Percentiles rank a stretch among this genome's conserved stretches.
Evolutionary conservation across 2,329 filamentous ascomycete genomes (phyloP).

Genomic region (Colletotrichum orbiculare): DNA sequence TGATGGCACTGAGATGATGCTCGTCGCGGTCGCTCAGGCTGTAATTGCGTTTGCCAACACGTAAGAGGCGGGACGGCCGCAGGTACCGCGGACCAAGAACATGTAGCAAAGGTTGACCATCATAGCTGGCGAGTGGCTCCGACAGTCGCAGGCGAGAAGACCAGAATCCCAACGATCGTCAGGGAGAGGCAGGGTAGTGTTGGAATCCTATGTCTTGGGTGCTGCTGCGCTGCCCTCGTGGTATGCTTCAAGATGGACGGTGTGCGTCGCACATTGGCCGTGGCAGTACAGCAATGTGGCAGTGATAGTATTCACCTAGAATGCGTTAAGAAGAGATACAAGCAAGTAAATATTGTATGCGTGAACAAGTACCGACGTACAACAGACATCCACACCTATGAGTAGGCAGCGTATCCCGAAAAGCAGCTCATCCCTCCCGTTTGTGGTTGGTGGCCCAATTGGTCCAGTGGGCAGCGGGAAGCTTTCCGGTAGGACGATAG

Average conservation of each 20-base stretch:
- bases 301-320: too few relatives aligned
- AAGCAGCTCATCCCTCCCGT: constrained; percentile 27
- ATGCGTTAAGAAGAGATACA: too few relatives aligned
- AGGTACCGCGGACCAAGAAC: constrained; percentile 25
- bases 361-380: too few relatives aligned
- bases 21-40: constrained; percentile 9
- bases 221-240: too few relatives aligned
- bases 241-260: not conserved
- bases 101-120: constrained; percentile 5
- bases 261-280: constrained; percentile 13
- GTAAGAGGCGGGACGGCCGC: constrained; percentile 27
- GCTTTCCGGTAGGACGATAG: constrained; percentile 30
- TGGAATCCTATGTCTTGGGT: constrained; percentile 23
- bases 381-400: too few relatives aligned
- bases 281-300: constrained; percentile 3
- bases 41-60: constrained; percentile 8
- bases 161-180: constrained; percentile 23
- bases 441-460: constrained; percentile 13
- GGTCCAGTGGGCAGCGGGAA: constrained; percentile 35
- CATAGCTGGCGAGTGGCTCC: constrained; percentile 13
- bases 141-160: constrained; percentile 2
- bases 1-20: constrained; percentile 10
- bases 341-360: too few relatives aligned
- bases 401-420: not conserved
- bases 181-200: constrained; percentile 27